Evolutionary conservation across 2,329 filamentous ascomycete genomes (phyloP).

Genomic region (Chalara sp.): DNA sequence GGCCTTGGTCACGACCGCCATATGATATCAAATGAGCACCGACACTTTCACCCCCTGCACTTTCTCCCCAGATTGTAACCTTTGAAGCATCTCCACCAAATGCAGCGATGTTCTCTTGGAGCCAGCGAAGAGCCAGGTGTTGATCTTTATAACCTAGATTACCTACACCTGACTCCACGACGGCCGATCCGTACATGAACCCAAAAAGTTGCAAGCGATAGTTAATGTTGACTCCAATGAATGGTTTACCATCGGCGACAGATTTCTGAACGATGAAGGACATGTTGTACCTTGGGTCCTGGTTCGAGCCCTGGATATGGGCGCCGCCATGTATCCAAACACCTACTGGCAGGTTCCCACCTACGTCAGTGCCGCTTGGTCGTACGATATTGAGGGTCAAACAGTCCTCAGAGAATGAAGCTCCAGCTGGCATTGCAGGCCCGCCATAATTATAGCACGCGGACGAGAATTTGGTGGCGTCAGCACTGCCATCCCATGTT

Average conservation of each 20-base stretch:
- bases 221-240: conserved; percentile 39
- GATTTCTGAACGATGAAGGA: conserved; percentile 45
- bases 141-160: conserved; percentile 60
- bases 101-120: conserved; percentile 43
- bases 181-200: conserved; percentile 51
- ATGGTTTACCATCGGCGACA: conserved; percentile 33
- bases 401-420: conserved; percentile 5
- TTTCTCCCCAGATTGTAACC: conserved; percentile 38
- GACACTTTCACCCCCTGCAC: conserved; percentile 35
- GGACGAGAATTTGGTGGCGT: conserved; percentile 20
- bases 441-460: background rate
- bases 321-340: conserved; percentile 44
- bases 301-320: conserved; percentile 29
- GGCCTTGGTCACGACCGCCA: conserved; percentile 40
- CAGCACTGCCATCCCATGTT: conserved; percentile 1
- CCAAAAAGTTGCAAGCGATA: conserved; percentile 52
- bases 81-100: conserved; percentile 35
- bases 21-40: conserved; percentile 40
- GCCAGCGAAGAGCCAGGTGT: conserved; percentile 49
- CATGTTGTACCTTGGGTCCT: conserved; percentile 48
- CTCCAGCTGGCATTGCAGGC: no score
- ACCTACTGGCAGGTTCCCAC: conserved; percentile 37
- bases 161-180: conserved; percentile 44
- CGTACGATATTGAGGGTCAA: conserved; percentile 21
- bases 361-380: conserved; percentile 31